phyloP scores from a whole-genome alignment of 257 asterid species.

The Penstemon newberryi region DNA sequence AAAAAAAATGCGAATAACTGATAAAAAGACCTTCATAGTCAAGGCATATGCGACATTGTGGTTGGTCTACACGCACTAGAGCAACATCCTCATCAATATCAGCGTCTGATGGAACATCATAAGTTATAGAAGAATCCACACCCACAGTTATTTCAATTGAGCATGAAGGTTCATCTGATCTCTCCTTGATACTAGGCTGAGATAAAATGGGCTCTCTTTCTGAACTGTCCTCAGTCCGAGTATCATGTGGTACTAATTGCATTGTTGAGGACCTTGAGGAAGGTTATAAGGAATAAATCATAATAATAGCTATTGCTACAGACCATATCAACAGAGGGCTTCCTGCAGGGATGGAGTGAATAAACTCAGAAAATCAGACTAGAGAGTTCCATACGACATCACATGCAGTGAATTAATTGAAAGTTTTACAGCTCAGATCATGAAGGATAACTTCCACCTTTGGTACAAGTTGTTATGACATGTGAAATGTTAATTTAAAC shows the following conservation, averaged over 20 bases:
- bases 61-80: slow-evolving; percentile 69
- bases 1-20: slow-evolving; percentile 11
- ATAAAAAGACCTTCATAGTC: slow-evolving; percentile 71
- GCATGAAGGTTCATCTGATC: slow-evolving; percentile 61
- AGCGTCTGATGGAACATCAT: slow-evolving; percentile 41
- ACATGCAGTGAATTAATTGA: background rate
- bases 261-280: slow-evolving; percentile 46
- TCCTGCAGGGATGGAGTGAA: slow-evolving; percentile 31
- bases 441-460: background rate
- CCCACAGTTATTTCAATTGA: slow-evolving; percentile 76
- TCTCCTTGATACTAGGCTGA: slow-evolving; percentile 41
- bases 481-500: background rate
- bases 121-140: slow-evolving; percentile 50
- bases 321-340: slow-evolving; percentile 45
- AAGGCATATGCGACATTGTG: slow-evolving; percentile 96
- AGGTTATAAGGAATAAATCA: slow-evolving; percentile 43
- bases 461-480: background rate
- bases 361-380: slow-evolving; percentile 31
- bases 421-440: slow-evolving; percentile 1
- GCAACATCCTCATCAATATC: slow-evolving; percentile 52
- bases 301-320: slow-evolving; percentile 29
- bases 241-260: slow-evolving; percentile 76
- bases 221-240: slow-evolving; percentile 60
- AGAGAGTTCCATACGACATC: slow-evolving; percentile 7
- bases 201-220: slow-evolving; percentile 91